Base-by-base conservation (phyloP, 208 protist species). In the Sergeia podlipaevii region DNA sequence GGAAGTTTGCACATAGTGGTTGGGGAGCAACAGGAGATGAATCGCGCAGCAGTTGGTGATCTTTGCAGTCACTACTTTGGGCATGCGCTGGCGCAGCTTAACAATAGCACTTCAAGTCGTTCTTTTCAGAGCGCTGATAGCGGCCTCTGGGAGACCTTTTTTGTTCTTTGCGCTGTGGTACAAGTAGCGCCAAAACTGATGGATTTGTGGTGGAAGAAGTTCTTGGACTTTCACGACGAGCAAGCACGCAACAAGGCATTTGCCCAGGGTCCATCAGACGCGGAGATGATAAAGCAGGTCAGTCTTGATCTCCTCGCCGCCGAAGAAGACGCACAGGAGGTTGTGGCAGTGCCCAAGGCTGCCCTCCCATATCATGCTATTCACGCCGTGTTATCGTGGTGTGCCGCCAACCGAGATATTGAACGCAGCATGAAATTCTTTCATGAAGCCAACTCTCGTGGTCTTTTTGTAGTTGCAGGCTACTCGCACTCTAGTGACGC, bases 131-230 rank as follows among this genome's bases (percentile, higher is more conserved):
- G 26, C 0, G 17, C 30, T 29, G 70, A 52, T 26, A 49, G 67
- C 51, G 32, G 60, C 4, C 30, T 83, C 42, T 94, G 86, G 86
- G 65, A 71, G 8, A 32, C 61, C 5, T 78, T 85, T 28, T 82
- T 93, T 54, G 46, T 57, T 23, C 51, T 79, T 0, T 75, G 72
- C 54, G 70, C 77, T 5, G 43, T 82, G 34, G 50, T 54, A 28
- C 71, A 89, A 29, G 60, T 72, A 23, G 72, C 80, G 15, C 76
- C 76, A n/a, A 88, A 79, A 51, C 70, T 94, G 34, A 60, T 94
- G 41, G 77, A 89, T 37, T 70, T 90, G 32, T 94, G 87, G 84
- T 94, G 83, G 80, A 23, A 50, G 20, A 65, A 65, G 33, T 74
- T 76, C 23, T 15, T 81, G 4, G 45, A 48, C 15, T 80, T 54